Conservation (phyloP, 352 stramenopile genomes). For the Globisporangium orthogonon region DNA sequence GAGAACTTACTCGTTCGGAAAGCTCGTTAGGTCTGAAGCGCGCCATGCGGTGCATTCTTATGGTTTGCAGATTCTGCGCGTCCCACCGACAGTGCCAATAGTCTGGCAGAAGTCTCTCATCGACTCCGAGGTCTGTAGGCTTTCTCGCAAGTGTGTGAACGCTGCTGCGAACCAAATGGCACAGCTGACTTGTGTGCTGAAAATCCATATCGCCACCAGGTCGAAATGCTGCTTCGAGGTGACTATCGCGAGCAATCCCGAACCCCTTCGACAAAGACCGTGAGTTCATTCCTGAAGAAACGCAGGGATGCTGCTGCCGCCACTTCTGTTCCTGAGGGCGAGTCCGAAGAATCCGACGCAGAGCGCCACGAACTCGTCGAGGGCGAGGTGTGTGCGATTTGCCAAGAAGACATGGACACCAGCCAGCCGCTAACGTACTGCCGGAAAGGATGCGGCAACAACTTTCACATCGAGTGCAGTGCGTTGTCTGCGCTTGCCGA, state of each 20-base stretch:
- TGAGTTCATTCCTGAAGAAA: slow-evolving; percentile 37
- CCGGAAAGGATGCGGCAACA: slow-evolving; percentile 69
- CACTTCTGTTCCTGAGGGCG: slow-evolving; percentile 12
- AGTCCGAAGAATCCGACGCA: slow-evolving; percentile 20
- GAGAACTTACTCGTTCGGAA: neutral
- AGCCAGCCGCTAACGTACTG: slow-evolving; percentile 66
- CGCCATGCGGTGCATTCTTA: neutral
- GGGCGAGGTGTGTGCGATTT: slow-evolving; percentile 81
- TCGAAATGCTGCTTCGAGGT: slow-evolving; percentile 56
- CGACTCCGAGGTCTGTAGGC: slow-evolving; percentile 55
- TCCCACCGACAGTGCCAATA: slow-evolving; percentile 54
- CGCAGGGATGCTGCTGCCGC: slow-evolving; percentile 12
- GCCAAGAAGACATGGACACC: slow-evolving; percentile 73
- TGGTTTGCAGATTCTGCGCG: slow-evolving; percentile 44
- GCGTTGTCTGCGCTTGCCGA: slow-evolving; percentile 12
- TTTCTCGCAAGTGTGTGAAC: neutral
- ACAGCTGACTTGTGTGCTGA: neutral
- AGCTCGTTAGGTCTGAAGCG: neutral
- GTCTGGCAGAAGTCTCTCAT: slow-evolving; percentile 85
- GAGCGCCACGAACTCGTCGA: slow-evolving; percentile 54
- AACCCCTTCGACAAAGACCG: slow-evolving; percentile 15
- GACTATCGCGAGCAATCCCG: slow-evolving; percentile 42
- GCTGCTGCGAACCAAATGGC: neutral
- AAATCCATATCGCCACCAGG: slow-evolving; percentile 15
- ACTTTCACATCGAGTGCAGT: slow-evolving; percentile 71